Base-by-base conservation (phyloP, 306 rosid genomes). In the Dalbergia oliveri region DNA sequence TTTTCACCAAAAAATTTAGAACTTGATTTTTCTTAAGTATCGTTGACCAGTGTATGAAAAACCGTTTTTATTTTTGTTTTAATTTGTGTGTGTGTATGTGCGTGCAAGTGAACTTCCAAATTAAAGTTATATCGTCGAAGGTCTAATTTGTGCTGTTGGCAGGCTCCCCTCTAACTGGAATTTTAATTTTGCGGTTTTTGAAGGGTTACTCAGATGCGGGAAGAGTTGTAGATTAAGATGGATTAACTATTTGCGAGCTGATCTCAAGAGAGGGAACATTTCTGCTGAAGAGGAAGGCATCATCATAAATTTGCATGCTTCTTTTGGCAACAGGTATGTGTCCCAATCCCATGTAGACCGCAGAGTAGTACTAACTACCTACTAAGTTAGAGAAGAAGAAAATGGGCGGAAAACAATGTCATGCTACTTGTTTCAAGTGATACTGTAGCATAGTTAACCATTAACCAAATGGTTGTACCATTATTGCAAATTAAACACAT, bases 201-300 rank as follows among this genome's bases (percentile, higher is more conserved):
- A 80, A 93, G 97, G 97, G 11, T 83, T 87, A 53, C 79, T 88
- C 57, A 87, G 97, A 81, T 93, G 97, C 71, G 97, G 97, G 19
- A 93, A 93, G 85, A 93, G 97, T 59, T 93, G 98, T 71, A 87
- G 97, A 73, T 57, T 94, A 34, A 90, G 98, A 76, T 94, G 98
- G 94, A 87, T 90, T 8, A 94, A 94, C 73, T 93, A 93, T 77
- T 77, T 93, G 79, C 84, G 90, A 91, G 71, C 82, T 63, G 94
- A 88, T 87, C 77, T 93, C 11, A 91, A 81, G 79, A 88, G 97
- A 50, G 97, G 97, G 8, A 88, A 91, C 50, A 80, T 91, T 70
- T 85, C 98, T n/a, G 1, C 44, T 8, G 88, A 91, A 50, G 98
- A 93, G 62, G 97, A 93, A 72, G 82, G 51, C 11, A 34, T 53